Base-by-base conservation (phyloP, 2,329 filamentous ascomycete species). In the Penicillium sp. region DNA sequence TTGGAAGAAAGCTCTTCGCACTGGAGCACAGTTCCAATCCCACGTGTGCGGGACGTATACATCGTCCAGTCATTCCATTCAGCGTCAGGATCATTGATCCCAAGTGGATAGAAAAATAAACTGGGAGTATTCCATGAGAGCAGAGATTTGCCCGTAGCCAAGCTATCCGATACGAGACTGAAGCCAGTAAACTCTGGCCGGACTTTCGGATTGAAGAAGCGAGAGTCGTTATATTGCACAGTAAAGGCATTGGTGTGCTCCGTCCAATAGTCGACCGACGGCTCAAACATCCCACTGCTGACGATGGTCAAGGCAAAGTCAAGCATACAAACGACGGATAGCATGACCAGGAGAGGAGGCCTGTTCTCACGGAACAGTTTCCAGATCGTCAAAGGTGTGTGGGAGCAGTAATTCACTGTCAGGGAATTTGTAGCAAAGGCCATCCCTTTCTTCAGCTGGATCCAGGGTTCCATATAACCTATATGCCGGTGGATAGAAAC, bases 221-320 rank as follows among this genome's bases (percentile, higher is more conserved):
- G 26, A 33, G 55, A 56, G 11, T 23, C 18, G 18, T 58, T 54
- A 33, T 60, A 60, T 12, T 33, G 48, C 2, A 41, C 25, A 7
- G 42, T 23, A 9, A 58, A 15, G n/a, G 27, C 45, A 7, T 45
- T 18, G 9, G 53, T 56, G 7, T 41, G 26, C 6, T 48, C 48
- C 3, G 40, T 35, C 42, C 46, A 48, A 25, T 31, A 31, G 6
- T 56, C 46, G 3, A 58, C 20, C 15, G 57, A 44, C 22, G 64
- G 60, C 20, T 61, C 56, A 27, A 65, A 66, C 25, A 66, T 44
- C 1, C 64, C 61, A 51, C 62, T 60, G 37, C 60, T 62, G 6
- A 58, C 42, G 8, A 65, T 23, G 1, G 50, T 58, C 6, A 66
- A 51, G 8, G 56, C 14, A 27, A 61, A 51, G 27, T 61, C 59